Evolutionary conservation across 148 eudicot species (phyloP).

Genomic region (Silene latifolia): DNA sequence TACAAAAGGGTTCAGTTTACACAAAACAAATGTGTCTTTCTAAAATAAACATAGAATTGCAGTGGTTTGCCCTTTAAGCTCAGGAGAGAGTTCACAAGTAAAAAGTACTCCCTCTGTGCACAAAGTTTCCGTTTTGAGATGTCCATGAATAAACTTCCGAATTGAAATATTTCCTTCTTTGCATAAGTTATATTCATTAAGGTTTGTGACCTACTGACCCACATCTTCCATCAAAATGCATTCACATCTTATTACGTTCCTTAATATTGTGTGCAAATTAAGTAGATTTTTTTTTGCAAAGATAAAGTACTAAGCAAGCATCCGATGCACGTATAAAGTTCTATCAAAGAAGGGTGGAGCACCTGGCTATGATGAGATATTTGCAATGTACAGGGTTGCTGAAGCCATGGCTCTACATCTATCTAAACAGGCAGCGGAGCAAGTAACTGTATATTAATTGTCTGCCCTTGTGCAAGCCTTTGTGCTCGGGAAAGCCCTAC

Average conservation of each 20-base stretch:
- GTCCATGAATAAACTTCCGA: no score
- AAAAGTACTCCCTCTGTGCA: no score
- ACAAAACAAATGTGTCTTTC: neutral
- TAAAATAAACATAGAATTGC: neutral
- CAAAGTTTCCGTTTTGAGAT: no score
- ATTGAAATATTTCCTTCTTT: no score
- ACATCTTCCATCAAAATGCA: no score
- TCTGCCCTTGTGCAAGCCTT: constrained; percentile 92
- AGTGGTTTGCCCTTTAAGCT: no score
- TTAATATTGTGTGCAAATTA: neutral
- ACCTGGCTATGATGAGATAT: constrained; percentile 98
- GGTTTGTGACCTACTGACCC: no score
- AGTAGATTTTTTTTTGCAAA: neutral
- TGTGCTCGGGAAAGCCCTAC: constrained; percentile 93
- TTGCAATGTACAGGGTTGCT: constrained; percentile 75
- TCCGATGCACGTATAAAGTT: neutral
- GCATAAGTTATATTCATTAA: no score
- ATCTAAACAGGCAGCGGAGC: constrained; percentile 86
- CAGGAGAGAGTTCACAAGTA: no score
- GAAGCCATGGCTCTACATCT: constrained; percentile 97
- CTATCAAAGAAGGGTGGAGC: neutral
- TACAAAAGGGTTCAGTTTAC: neutral
- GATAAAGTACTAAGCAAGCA: no score
- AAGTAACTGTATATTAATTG: constrained; percentile 73
- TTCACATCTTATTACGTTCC: neutral